A percentile compares a stretch with the other conserved stretches of the same genome.
Conservation (phyloP, 169 alveolate genomes). For the Condylostoma magnum region DNA sequence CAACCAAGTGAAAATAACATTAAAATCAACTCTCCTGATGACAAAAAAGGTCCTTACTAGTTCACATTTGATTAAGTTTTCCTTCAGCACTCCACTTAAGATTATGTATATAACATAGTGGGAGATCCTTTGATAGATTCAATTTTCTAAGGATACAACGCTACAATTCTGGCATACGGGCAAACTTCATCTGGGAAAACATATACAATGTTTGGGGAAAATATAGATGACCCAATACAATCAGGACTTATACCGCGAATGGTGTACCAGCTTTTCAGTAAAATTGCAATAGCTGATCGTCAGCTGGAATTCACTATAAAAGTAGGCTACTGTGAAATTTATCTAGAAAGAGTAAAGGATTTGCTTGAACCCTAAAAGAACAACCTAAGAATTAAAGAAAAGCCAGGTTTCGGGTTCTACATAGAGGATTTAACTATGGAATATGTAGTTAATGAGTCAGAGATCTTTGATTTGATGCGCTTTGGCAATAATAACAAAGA, state of each 20-base stretch:
- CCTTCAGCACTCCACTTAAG: no score
- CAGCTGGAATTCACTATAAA: constrained; percentile 76
- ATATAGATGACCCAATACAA: background rate
- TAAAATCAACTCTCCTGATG: no score
- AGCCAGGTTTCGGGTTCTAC: constrained; percentile 73
- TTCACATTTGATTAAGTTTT: no score
- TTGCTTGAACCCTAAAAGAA: constrained; percentile 61
- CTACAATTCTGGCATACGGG: background rate
- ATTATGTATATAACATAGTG: no score
- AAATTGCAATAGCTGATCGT: constrained; percentile 59
- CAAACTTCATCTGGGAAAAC: background rate
- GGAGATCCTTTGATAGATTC: no score
- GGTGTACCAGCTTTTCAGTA: constrained; percentile 68
- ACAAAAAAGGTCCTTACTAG: no score
- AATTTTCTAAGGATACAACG: background rate
- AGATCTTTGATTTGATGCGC: constrained; percentile 79
- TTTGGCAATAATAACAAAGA: constrained; percentile 81
- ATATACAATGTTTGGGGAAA: background rate
- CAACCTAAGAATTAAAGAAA: constrained; percentile 72
- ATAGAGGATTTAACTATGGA: constrained; percentile 80
- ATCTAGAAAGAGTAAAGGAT: constrained; percentile 84
- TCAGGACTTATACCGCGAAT: constrained; percentile 86
- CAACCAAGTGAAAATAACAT: no score
- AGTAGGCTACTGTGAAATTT: constrained; percentile 82
- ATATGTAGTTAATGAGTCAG: constrained; percentile 73